Base-by-base conservation (phyloP, 495 filamentous ascomycete species). In the Jackrogersella minutella region DNA sequence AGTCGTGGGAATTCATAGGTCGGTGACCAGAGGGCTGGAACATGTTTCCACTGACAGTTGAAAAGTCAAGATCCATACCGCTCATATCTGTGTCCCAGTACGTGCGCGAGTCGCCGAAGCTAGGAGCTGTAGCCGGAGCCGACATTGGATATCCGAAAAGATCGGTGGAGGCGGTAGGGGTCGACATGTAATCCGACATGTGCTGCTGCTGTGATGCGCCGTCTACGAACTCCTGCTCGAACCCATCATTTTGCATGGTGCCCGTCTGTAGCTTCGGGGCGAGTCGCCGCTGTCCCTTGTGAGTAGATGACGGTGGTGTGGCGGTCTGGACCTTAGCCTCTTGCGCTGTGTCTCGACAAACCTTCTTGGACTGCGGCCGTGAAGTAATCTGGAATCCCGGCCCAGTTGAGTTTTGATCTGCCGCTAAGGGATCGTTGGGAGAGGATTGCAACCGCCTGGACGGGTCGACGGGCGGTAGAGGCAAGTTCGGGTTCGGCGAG, bases 1-100 rank as follows among this genome's bases (percentile, higher is more conserved):
- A 86, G 70, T 85, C 81, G 31, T 81, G 68, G n/a, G 81, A 77
- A 21, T 62, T 77, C 63, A 80, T 70, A n/a, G 70, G 71, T 24
- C 75, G 73, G 33, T 79, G 78, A 36, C 74, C 59, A 9, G 74
- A 64, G 52, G 70, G 66, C 46, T 77, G 77, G 60, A 80, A 79
- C 36, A 78, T 64, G 43, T 74, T 64, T 34, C 69, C 65, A 57
- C 71, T 64, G 31, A 69, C 68, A 62, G 69, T 72, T 55, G 74
- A 73, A 53, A 86, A 86, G 62, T 87, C 85, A 9, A 89, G 77
- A 52, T 82, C 84, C 83, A 88, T 86, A 9, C 75, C 80, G 52
- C 73, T 76, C 71, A 83, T 79, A 60, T 73, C 77, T 11, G 89
- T 80, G 61, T 93, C 92, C 91, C 91, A 95, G 72, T 93, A 93